Conservation (phyloP, 1,284 basidiomycete species). For the Moesziomyces sp. region DNA sequence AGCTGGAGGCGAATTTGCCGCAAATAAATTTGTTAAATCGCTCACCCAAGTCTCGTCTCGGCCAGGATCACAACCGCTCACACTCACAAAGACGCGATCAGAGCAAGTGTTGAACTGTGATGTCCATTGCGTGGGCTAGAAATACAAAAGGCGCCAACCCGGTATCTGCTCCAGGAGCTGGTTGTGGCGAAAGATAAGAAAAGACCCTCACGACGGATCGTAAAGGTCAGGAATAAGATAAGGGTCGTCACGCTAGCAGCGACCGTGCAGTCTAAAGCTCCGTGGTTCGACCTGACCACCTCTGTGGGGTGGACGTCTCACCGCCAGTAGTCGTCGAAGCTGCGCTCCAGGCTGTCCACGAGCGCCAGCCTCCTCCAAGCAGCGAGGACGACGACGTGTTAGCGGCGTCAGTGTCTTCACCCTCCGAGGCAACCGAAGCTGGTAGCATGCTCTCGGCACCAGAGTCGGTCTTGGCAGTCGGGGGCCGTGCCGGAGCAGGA, state of each 20-base stretch:
- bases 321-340: constrained; percentile 1
- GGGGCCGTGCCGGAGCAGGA: background rate
- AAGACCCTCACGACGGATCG: background rate
- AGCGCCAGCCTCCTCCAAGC: constrained; percentile 27
- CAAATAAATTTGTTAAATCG: no score
- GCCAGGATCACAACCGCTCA: no score
- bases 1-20: no score
- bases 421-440: background rate
- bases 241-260: no score
- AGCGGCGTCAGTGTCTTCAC: background rate
- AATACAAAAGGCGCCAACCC: constrained; percentile 24
- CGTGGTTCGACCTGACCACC: constrained; percentile 1
- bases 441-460: background rate
- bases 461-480: background rate
- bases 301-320: constrained; percentile 6
- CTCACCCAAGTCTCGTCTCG: no score
- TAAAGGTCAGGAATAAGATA: background rate
- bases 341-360: constrained; percentile 36
- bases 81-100: no score
- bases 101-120: no score
- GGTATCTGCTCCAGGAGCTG: constrained; percentile 29
- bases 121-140: constrained; percentile 8
- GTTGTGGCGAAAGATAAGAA: background rate
- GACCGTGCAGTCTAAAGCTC: no score
- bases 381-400: constrained; percentile 10